phyloP scores from a whole-genome alignment of 805 yeast species.

The Schwanniomyces yamadae region DNA sequence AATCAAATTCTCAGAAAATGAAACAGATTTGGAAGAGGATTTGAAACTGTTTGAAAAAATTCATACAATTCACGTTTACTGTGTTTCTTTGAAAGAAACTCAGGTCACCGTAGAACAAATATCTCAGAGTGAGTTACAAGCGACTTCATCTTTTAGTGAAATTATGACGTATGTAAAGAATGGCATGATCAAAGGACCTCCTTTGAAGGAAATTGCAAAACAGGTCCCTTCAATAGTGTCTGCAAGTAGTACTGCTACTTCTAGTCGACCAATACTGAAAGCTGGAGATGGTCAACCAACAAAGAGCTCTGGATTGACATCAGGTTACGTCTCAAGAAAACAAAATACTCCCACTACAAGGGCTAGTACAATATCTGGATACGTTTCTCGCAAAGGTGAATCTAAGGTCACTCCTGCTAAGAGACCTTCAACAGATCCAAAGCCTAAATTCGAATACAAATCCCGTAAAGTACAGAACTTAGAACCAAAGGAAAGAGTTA shows the following conservation, averaged over 20 bases:
- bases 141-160: constrained; percentile 13
- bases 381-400: constrained; percentile 20
- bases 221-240: neutral
- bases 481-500: constrained; percentile 36
- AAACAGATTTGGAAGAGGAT: constrained; percentile 20
- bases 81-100: constrained; percentile 20
- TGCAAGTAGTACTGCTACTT: neutral
- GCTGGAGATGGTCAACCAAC: constrained; percentile 7
- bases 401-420: constrained; percentile 8
- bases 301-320: constrained; percentile 18
- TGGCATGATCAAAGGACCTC: constrained; percentile 38
- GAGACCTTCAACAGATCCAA: constrained; percentile 13
- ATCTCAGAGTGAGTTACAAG: constrained; percentile 12
- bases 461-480: constrained; percentile 33
- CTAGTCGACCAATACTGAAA: neutral
- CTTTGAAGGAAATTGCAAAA: constrained; percentile 7
- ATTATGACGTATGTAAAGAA: constrained; percentile 18
- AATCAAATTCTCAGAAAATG: constrained; percentile 24
- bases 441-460: constrained; percentile 28
- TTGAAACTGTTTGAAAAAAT: constrained; percentile 28
- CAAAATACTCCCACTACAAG: constrained; percentile 8
- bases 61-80: constrained; percentile 38
- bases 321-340: constrained; percentile 31
- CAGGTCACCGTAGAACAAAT: constrained; percentile 4
- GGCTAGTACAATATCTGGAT: constrained; percentile 12